phyloP scores from a whole-genome alignment of 2,329 filamentous ascomycete genomes.

The Fusarium sp. region DNA sequence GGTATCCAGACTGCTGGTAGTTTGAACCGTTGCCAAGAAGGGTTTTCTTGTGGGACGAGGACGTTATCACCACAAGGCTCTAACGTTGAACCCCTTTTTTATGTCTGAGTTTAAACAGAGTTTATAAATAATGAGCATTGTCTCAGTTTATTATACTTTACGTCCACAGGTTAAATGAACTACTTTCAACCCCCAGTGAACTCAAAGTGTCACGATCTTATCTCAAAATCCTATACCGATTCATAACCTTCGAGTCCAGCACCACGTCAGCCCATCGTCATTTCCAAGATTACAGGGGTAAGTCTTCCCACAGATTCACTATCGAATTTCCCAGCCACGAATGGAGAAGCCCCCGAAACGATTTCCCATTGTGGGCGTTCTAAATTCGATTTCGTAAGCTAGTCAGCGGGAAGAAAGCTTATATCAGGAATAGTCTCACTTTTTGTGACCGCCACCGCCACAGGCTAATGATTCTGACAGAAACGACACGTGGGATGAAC shows the following conservation, averaged over 20 bases:
- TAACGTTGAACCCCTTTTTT: background rate
- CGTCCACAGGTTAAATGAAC: too few relatives aligned
- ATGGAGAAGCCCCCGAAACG: background rate
- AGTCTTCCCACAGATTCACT: background rate
- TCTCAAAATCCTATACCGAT: background rate
- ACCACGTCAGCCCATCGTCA: background rate
- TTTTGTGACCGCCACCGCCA: background rate
- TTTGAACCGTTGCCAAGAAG: background rate
- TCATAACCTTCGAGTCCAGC: background rate
- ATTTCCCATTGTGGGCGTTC: background rate
- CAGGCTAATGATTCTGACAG: background rate
- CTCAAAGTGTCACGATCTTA: background rate
- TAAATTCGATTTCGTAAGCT: background rate
- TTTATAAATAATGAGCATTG: too few relatives aligned
- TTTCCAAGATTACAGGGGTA: background rate
- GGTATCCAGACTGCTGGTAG: background rate
- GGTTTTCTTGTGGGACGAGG: background rate
- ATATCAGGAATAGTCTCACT: background rate
- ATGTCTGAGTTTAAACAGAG: background rate
- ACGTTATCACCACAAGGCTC: background rate
- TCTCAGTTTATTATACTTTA: too few relatives aligned
- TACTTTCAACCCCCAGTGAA: background rate
- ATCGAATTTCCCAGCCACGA: background rate
- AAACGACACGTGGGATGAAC: background rate
- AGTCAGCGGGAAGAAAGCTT: background rate